A percentile compares a stretch with the other conserved stretches of the same genome.
phyloP scores from a whole-genome alignment of 495 filamentous ascomycete genomes.

The Cenococcum geophilum region DNA sequence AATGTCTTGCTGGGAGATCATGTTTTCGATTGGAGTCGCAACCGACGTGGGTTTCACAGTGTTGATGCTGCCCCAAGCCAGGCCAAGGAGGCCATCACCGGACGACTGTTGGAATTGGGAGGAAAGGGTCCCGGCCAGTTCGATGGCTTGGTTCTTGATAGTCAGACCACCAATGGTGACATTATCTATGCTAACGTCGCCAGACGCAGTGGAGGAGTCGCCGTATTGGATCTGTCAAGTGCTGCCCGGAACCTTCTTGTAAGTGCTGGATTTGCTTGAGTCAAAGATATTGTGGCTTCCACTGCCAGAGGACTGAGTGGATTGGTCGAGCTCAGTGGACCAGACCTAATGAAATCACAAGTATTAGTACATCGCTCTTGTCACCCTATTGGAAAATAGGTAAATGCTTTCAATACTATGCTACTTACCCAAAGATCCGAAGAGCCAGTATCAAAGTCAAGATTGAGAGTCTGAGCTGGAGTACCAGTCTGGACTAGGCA shows the following conservation, averaged over 20 bases:
- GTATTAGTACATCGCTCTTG: neutral
- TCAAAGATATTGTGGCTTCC: slow-evolving; percentile 50
- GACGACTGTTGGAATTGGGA: slow-evolving; percentile 51
- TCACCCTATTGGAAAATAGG: neutral
- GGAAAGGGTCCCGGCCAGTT: slow-evolving; percentile 62
- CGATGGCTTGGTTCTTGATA: slow-evolving; percentile 62
- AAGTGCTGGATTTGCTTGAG: slow-evolving; percentile 57
- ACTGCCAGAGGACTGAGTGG: slow-evolving; percentile 30
- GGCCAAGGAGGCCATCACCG: slow-evolving; percentile 69
- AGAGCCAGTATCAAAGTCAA: slow-evolving; percentile 76
- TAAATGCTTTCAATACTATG: too few relatives aligned
- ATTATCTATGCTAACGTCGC: slow-evolving; percentile 63
- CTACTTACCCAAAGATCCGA: slow-evolving; percentile 65
- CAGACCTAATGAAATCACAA: slow-evolving; percentile 34
- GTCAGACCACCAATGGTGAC: slow-evolving; percentile 62
- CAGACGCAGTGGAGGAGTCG: slow-evolving; percentile 64
- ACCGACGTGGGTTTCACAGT: slow-evolving; percentile 57
- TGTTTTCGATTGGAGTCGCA: slow-evolving; percentile 68
- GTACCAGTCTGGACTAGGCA: slow-evolving; percentile 62
- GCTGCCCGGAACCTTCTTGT: slow-evolving; percentile 45
- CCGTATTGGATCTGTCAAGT: slow-evolving; percentile 70
- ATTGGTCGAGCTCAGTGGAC: slow-evolving; percentile 50
- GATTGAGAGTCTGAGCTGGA: slow-evolving; percentile 56
- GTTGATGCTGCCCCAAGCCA: slow-evolving; percentile 67
- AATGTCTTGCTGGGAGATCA: slow-evolving; percentile 64